Percentiles rank a stretch among this genome's conserved stretches.
These are phyloP conservation scores for Antitrichia curtipendula DNA, from an alignment of 225 moss, liverwort and hornwort species.

Conservation along the genomic window DNA sequence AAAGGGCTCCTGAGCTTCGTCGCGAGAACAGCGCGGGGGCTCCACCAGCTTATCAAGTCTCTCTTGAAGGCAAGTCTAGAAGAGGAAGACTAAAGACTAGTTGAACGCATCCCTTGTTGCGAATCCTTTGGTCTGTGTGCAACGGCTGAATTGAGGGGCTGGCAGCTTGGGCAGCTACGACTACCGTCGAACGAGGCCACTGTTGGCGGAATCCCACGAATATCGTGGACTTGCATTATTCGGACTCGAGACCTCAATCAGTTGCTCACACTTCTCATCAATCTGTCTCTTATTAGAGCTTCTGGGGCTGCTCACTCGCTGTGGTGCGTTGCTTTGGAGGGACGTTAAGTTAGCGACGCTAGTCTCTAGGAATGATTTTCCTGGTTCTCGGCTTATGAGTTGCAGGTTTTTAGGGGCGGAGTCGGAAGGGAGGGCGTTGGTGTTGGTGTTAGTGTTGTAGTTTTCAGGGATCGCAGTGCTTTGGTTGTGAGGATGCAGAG, in stretches of 20 bases:
- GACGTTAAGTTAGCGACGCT: neutral
- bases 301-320: neutral
- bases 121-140: constrained; percentile 1
- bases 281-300: neutral
- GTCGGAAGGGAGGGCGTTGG: neutral
- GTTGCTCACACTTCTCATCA: neutral
- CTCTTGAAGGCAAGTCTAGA: neutral
- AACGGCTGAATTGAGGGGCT: neutral
- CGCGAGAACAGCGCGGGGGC: neutral
- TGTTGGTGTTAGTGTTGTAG: neutral
- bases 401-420: neutral
- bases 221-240: constrained; percentile 27
- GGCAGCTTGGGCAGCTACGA: neutral
- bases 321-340: too few species aligned
- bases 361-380: neutral
- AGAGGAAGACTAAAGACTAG: neutral
- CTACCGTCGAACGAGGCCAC: neutral
- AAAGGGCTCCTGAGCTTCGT: neutral
- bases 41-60: neutral
- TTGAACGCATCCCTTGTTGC: neutral
- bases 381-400: neutral
- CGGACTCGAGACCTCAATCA: neutral
- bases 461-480: neutral
- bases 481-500: neutral
- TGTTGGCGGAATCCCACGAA: constrained; percentile 10